Evolutionary conservation across 1,284 basidiomycete species (phyloP).

Genomic region (Pascua guehoae): DNA sequence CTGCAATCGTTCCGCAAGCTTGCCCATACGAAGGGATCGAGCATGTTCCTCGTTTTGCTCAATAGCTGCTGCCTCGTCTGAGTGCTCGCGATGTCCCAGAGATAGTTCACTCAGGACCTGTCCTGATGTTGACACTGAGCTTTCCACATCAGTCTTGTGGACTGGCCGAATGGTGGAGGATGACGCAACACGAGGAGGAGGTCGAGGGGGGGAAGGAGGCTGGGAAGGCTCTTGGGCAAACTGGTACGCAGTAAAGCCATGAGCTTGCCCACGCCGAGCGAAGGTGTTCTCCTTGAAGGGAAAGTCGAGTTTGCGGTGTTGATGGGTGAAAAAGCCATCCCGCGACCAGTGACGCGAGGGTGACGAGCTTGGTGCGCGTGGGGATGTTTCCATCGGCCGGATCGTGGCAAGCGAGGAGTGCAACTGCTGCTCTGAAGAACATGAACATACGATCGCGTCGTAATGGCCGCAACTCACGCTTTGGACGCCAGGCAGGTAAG

Average conservation of each 20-base stretch:
- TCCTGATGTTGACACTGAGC: too few relatives aligned
- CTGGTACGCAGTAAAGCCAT: slow-evolving; percentile 28
- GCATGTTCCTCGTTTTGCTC: slow-evolving; percentile 34
- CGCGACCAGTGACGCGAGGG: too few relatives aligned
- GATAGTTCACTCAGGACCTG: too few relatives aligned
- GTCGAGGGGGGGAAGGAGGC: too few relatives aligned
- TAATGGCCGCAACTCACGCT: slow-evolving; percentile 10
- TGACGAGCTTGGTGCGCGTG: too few relatives aligned
- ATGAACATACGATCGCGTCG: background rate
- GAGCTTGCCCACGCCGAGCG: slow-evolving; percentile 34
- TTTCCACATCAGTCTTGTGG: slow-evolving; percentile 17
- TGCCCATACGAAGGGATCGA: slow-evolving; percentile 54
- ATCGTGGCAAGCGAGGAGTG: slow-evolving; percentile 44
- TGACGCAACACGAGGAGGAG: background rate
- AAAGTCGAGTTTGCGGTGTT: slow-evolving; percentile 22
- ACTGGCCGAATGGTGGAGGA: background rate
- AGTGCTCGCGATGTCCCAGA: slow-evolving; percentile 40
- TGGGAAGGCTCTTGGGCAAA: slow-evolving; percentile 9
- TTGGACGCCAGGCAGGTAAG: slow-evolving; percentile 17
- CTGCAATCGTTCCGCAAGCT: slow-evolving; percentile 74
- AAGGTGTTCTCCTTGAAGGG: slow-evolving; percentile 43
- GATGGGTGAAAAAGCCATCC: too few relatives aligned
- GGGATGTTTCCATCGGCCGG: slow-evolving; percentile 24
- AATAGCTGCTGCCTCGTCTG: slow-evolving; percentile 30
- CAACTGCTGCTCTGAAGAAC: slow-evolving; percentile 22